Base-by-base conservation (phyloP, 345 rosid genomes). In the Euphorbia tirucalli region DNA sequence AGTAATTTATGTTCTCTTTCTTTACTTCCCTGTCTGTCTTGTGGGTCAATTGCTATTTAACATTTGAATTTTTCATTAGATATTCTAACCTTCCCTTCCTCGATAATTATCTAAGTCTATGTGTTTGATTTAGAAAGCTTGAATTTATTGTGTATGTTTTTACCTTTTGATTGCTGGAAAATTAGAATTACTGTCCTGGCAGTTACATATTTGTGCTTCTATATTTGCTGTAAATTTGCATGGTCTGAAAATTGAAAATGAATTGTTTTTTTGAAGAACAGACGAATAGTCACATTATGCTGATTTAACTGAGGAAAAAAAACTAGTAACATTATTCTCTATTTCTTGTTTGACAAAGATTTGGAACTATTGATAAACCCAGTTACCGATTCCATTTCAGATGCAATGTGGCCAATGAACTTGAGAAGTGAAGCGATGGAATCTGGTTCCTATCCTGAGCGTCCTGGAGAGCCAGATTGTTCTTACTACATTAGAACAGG, bases 401-500 rank as follows among this genome's bases (percentile, higher is more conserved):
- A 88, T 80, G 88, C 89, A 65, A 85, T 93, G 92, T 93, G 97
- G 97, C 95, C 80, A 83, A 85, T 93, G 86, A 88, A 78, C 86
- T 82, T 93, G 82, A 85, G 92, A 15, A 83, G 78, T 74, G 99
- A 89, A 82, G 68, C 85, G 19, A 81, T 87, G 87, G 98, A 93
- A 79, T 37, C 87, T 31, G 86, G 93, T 69, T 72, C 86, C 14
- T 91, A 89, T 71, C 98, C 99, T 21, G 93, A 91, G 77, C 90
- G 93, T 49, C 90, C 91, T 37, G 99, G 99, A 66, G 98, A 93
- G 81, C 96, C 88, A 4, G 93, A 93, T 82, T 96, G 99, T 81
- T 88, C 98, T 75, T 93, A 89, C 85, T 96, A 96, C 77, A 91
- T 96, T 68, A 83, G 98, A 82, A 96, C 99, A 56, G 99, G 99